Conservation (phyloP, 2,329 filamentous ascomycete species). For the Epichloe gansuensis region DNA sequence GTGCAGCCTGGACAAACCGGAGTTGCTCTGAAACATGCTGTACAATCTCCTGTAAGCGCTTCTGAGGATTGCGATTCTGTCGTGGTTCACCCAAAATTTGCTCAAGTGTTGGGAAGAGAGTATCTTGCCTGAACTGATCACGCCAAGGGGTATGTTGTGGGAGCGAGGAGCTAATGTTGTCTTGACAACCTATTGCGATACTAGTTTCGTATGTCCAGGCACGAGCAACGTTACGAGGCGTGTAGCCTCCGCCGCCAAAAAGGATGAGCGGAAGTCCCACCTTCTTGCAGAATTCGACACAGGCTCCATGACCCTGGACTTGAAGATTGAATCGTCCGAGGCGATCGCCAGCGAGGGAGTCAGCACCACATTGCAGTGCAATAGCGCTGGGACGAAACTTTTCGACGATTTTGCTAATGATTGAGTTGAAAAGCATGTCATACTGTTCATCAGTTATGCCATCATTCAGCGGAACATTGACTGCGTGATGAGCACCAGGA, state of each 20-base stretch:
- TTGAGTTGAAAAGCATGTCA: constrained; percentile 66
- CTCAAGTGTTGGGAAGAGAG: constrained; percentile 77
- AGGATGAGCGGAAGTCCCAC: constrained; percentile 73
- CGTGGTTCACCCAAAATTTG: constrained; percentile 53
- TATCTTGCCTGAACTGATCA: constrained; percentile 78
- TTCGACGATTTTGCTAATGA: constrained; percentile 67
- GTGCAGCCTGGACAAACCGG: constrained; percentile 70
- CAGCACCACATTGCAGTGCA: constrained; percentile 89
- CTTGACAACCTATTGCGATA: constrained; percentile 66
- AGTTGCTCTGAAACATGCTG: constrained; percentile 75
- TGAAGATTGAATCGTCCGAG: constrained; percentile 95
- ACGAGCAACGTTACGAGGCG: constrained; percentile 87
- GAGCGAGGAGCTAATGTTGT: constrained; percentile 59
- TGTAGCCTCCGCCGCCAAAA: constrained; percentile 92
- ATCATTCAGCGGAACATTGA: constrained; percentile 84
- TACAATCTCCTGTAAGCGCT: constrained; percentile 65
- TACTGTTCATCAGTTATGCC: constrained; percentile 90
- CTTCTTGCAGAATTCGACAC: constrained; percentile 78
- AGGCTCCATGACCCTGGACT: constrained; percentile 85
- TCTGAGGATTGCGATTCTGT: constrained; percentile 67
- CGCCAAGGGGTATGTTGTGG: constrained; percentile 75
- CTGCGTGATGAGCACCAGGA: constrained; percentile 73
- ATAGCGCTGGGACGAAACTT: constrained; percentile 84
- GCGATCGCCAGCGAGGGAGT: constrained; percentile 85
- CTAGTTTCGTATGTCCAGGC: constrained; percentile 96